Conservation (phyloP, 2,329 filamentous ascomycete genomes). For the Dactylella cylindrospora region DNA sequence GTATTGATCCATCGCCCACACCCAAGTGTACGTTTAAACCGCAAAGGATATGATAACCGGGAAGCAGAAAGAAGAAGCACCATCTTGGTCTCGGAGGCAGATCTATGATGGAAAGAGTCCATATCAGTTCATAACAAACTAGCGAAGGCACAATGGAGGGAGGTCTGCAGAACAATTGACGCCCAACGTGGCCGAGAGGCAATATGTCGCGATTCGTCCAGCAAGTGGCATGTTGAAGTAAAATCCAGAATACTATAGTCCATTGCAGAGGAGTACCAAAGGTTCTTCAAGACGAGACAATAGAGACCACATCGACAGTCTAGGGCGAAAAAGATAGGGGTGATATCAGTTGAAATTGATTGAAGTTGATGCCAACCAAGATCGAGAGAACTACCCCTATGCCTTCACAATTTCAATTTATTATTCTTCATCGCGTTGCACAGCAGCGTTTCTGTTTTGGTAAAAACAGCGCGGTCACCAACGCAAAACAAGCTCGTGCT, state of each 20-base stretch:
- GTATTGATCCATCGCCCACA: slow-evolving; percentile 25
- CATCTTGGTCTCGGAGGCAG: slow-evolving; percentile 24
- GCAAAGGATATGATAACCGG: slow-evolving; percentile 16
- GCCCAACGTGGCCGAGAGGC: slow-evolving; percentile 30
- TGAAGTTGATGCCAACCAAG: too few relatives aligned
- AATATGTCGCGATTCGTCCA: slow-evolving; percentile 17
- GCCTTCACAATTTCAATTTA: too few relatives aligned
- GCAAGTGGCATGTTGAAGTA: slow-evolving; percentile 37
- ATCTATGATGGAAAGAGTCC: slow-evolving; percentile 31
- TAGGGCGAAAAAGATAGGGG: slow-evolving; percentile 10
- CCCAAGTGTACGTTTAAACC: slow-evolving; percentile 26
- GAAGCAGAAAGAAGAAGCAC: slow-evolving; percentile 19
- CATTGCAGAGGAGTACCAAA: neutral
- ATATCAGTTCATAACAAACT: slow-evolving; percentile 32
- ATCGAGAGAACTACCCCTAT: too few relatives aligned
- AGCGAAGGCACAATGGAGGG: slow-evolving; percentile 19
- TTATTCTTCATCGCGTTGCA: too few relatives aligned
- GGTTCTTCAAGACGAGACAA: slow-evolving; percentile 6
- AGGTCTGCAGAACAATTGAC: slow-evolving; percentile 22
- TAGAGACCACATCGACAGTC: slow-evolving; percentile 9
- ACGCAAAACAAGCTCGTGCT: too few relatives aligned
- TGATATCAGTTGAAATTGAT: slow-evolving; percentile 21
- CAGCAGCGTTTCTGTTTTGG: too few relatives aligned
- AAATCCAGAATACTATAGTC: slow-evolving; percentile 1
- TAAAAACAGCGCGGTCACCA: too few relatives aligned